phyloP scores from a whole-genome alignment of 345 rosid genomes.

The Hibiscus tridactylites region DNA sequence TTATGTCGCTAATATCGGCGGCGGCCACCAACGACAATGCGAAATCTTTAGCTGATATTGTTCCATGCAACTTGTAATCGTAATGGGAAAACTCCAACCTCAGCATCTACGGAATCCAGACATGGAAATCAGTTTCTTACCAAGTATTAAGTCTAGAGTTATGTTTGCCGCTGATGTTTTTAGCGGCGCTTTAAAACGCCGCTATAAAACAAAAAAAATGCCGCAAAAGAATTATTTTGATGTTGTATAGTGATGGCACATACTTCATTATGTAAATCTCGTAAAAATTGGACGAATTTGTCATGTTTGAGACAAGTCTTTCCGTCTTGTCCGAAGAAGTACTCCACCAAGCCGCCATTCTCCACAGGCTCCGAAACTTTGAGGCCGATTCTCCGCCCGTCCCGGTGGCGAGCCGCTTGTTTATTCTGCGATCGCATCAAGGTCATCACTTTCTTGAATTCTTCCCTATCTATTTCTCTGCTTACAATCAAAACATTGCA shows the following conservation, averaged over 20 bases:
- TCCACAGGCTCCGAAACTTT: conserved; percentile 31
- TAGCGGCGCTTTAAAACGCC: no score
- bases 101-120: conserved; percentile 30
- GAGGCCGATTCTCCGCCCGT: conserved; percentile 33
- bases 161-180: no score
- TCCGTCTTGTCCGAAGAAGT: conserved; percentile 67
- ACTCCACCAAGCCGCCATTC: conserved; percentile 47
- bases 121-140: not conserved
- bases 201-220: no score
- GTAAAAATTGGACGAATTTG: conserved; percentile 43
- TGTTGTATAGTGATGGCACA: not conserved
- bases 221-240: no score
- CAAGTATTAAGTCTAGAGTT: not conserved
- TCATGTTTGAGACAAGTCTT: conserved; percentile 38
- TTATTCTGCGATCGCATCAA: conserved; percentile 50
- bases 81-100: conserved; percentile 60
- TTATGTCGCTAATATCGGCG: conserved; percentile 46
- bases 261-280: conserved; percentile 56
- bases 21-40: conserved; percentile 62
- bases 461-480: conserved; percentile 54
- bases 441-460: conserved; percentile 61
- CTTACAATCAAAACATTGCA: not conserved
- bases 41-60: conserved; percentile 59
- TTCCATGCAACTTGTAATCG: conserved; percentile 29
- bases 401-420: conserved; percentile 37